These are phyloP conservation scores for Domatiomyces globalis DNA, from an alignment of 2,329 filamentous ascomycete species.

Conservation along the genomic window DNA sequence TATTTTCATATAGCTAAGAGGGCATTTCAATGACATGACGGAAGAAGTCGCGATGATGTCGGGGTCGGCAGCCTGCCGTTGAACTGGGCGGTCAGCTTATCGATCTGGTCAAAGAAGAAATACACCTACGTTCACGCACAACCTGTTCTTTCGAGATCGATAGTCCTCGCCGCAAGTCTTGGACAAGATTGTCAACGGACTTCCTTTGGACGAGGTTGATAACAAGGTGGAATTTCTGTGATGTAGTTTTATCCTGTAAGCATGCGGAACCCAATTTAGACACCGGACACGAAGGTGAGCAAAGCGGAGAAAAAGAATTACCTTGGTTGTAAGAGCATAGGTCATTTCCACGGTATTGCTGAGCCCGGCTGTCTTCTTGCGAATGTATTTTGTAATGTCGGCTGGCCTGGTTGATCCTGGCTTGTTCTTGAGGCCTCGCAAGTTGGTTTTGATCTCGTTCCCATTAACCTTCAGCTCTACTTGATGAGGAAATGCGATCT, in stretches of 20 bases:
- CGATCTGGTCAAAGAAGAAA: constrained; percentile 2
- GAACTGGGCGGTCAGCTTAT: constrained; percentile 42
- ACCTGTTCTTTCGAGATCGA: constrained; percentile 65
- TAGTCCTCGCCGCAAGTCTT: constrained; percentile 49
- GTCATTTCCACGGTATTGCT: constrained; percentile 70
- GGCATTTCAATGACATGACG: constrained; percentile 83
- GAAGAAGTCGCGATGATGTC: constrained; percentile 83
- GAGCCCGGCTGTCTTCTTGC: constrained; percentile 49
- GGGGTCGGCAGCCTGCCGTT: constrained; percentile 64
- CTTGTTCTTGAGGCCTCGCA: constrained; percentile 89
- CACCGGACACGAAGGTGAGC: constrained; percentile 12
- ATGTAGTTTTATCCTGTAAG: constrained; percentile 12
- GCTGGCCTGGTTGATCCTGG: constrained; percentile 86
- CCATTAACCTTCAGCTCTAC: constrained; percentile 84
- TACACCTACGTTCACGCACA: constrained; percentile 56
- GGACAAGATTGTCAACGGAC: constrained; percentile 56
- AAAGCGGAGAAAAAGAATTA: constrained; percentile 23
- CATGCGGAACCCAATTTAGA: constrained; percentile 13
- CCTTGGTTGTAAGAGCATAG: constrained; percentile 84
- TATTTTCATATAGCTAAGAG: constrained; percentile 73
- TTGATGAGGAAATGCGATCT: constrained; percentile 82
- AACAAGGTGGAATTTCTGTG: constrained; percentile 56
- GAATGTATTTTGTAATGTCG: constrained; percentile 68
- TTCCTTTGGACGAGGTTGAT: constrained; percentile 63
- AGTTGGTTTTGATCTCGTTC: constrained; percentile 79